Percentiles rank a stretch among this genome's conserved stretches.
These are phyloP conservation scores for Fonsecaea multimorphosa DNA, from an alignment of 2,329 filamentous ascomycete genomes.

Conservation along the genomic window DNA sequence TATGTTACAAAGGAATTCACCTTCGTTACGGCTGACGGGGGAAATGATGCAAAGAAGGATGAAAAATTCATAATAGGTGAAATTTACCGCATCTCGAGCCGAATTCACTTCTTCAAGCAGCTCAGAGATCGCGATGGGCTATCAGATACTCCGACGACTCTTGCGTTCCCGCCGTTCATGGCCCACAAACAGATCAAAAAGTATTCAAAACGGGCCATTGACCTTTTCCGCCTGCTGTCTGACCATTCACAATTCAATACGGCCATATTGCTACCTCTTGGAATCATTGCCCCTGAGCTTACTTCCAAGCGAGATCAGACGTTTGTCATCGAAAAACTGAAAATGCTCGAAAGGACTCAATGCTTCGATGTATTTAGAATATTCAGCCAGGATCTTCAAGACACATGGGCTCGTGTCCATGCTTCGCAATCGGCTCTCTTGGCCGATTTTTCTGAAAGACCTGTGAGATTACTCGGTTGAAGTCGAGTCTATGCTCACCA, in stretches of 20 bases:
- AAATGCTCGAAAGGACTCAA: neutral
- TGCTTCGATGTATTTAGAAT: constrained; percentile 9
- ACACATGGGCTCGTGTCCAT: neutral
- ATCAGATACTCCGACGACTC: neutral
- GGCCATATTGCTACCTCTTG: constrained; percentile 11
- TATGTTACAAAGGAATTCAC: neutral
- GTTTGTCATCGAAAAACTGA: constrained; percentile 7
- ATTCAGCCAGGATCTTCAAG: constrained; percentile 9
- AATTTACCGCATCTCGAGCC: constrained; percentile 16
- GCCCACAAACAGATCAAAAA: constrained; percentile 13
- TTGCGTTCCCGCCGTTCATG: constrained; percentile 6
- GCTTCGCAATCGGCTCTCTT: neutral
- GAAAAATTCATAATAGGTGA: constrained; percentile 10
- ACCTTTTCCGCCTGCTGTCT: neutral
- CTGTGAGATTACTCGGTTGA: constrained; percentile 10
- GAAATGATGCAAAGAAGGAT: neutral
- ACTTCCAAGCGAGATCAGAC: neutral
- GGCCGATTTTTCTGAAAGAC: neutral
- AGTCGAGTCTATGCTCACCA: neutral
- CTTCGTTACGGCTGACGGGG: neutral
- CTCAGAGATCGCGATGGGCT: constrained; percentile 7
- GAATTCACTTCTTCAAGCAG: constrained; percentile 15
- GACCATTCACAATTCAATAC: constrained; percentile 5
- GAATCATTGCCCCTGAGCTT: constrained; percentile 8
- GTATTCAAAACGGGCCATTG: neutral